These are phyloP conservation scores for Boletus rubroflammeus DNA, from an alignment of 768 basidiomycete species.

Conservation along the genomic window DNA sequence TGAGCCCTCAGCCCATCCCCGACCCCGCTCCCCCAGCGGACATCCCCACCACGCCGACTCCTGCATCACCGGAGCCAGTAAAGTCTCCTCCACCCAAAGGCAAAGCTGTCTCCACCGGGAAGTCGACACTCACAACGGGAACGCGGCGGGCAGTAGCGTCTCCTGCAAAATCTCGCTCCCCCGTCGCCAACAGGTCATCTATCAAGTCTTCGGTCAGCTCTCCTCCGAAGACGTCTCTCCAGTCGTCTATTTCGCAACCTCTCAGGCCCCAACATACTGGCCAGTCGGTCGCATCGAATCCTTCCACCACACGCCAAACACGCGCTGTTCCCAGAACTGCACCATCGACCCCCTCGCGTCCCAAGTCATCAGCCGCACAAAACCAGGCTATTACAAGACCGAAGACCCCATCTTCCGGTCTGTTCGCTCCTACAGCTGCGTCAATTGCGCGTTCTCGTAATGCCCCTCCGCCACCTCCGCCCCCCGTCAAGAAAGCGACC, in stretches of 20 bases:
- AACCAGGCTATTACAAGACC: slow-evolving; percentile 33
- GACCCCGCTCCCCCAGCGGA: slow-evolving; percentile 18
- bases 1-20: slow-evolving; percentile 32
- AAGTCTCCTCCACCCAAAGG: slow-evolving; percentile 22
- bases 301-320: slow-evolving; percentile 26
- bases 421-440: slow-evolving; percentile 82
- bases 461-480: slow-evolving; percentile 43
- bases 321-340: slow-evolving; percentile 28
- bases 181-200: slow-evolving; percentile 16
- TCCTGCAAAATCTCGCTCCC: slow-evolving; percentile 32
- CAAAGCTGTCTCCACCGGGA: slow-evolving; percentile 14
- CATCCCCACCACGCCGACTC: slow-evolving; percentile 18
- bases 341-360: slow-evolving; percentile 32
- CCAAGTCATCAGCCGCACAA: slow-evolving; percentile 34
- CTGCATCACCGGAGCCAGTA: slow-evolving; percentile 20
- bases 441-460: slow-evolving; percentile 70
- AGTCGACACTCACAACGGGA: slow-evolving; percentile 23
- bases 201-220: slow-evolving; percentile 22
- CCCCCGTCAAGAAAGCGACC: slow-evolving; percentile 52
- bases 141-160: slow-evolving; percentile 14
- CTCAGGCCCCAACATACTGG: slow-evolving; percentile 41
- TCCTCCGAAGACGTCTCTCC: slow-evolving; percentile 30
- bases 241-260: slow-evolving; percentile 36
- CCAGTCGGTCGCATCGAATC: slow-evolving; percentile 35
- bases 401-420: slow-evolving; percentile 62